Evolutionary conservation across 305 asterid species (phyloP).

Genomic region (Solanum hybrid): DNA sequence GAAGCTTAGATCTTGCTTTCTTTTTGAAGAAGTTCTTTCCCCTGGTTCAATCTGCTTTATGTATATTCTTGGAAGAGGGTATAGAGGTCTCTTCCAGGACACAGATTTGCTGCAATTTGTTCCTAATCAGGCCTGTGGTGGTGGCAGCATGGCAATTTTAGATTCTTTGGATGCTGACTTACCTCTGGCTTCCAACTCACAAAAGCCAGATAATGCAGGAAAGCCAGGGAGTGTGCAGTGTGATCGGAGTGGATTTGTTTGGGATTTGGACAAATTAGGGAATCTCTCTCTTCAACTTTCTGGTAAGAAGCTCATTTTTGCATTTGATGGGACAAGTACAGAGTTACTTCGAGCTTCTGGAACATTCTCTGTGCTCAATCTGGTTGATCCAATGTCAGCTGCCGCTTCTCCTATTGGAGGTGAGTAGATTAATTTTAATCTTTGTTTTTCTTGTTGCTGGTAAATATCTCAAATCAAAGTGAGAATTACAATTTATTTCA

Average conservation of each 20-base stretch:
- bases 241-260: conserved; percentile 90
- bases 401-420: conserved; percentile 99
- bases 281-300: conserved; percentile 77
- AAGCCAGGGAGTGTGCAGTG: conserved; percentile 71
- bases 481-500: conserved; percentile 5
- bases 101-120: conserved; percentile 78
- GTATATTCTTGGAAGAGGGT: conserved; percentile 97
- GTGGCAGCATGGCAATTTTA: conserved; percentile 97
- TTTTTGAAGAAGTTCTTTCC: conserved; percentile 94
- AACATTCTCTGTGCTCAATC: conserved; percentile 85
- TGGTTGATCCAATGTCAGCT: conserved; percentile 96
- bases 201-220: conserved; percentile 61
- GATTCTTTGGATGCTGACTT: conserved; percentile 89
- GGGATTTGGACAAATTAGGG: conserved; percentile 92
- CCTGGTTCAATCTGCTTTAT: conserved; percentile 96
- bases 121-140: conserved; percentile 98
- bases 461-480: conserved; percentile 6
- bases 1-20: conserved; percentile 94
- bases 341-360: conserved; percentile 83
- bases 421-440: conserved; percentile 26
- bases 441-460: conserved; percentile 7
- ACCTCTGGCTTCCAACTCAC: conserved; percentile 52
- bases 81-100: conserved; percentile 96
- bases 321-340: conserved; percentile 95
- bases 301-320: conserved; percentile 93